Base-by-base conservation (phyloP, 2,329 filamentous ascomycete genomes). In the Phyllosticta capitalensis region DNA sequence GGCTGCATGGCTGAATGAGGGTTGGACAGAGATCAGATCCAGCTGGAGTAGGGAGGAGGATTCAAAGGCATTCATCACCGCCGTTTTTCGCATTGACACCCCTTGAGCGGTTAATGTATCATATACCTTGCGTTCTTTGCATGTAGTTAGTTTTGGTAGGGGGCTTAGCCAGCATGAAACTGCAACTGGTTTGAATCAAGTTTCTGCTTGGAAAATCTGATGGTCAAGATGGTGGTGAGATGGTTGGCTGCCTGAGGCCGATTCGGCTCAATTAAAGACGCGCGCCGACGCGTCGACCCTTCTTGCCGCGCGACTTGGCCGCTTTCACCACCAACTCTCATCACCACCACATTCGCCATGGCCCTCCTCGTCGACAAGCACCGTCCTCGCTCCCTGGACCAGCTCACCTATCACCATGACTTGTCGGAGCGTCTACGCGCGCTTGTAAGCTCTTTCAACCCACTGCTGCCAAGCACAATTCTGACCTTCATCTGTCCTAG, bases 381-480 rank as follows among this genome's bases (percentile, higher is more conserved):
- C 63, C 80, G 84, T 14, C 89, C 89, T 5, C 83, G 87, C 63
- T 88, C 86, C 30, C 82, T 94, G 0, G 88, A 92, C 62, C 77
- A 81, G 49, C 81, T 96, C 62, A 90, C 88, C 66, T 99, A 97
- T 69, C 94, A 99, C 67, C 76, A 84, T 59, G 90, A 95, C 63
- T 83, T 99, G 52, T 96, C 94, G 10, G 87, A 90, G 24, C 85
- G 92, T 61, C 82, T 99, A 53, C 85, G 86, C 66, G 90, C 94
- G 28, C 81, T 99, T 63, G 92, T 96, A 83, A 67, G 82, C 66
- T 61, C 52, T 45, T 19, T 21, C 30, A 7, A 24, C 30, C n/a
- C 19, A 54, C 52, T 24, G 50, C 56, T 48, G 52, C 60, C 59
- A 56, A 64, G n/a, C 54, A n/a, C 21, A 28, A 55, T 30, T 5